Base-by-base conservation (phyloP, 768 basidiomycete species). In the Sutorius australiensis region DNA sequence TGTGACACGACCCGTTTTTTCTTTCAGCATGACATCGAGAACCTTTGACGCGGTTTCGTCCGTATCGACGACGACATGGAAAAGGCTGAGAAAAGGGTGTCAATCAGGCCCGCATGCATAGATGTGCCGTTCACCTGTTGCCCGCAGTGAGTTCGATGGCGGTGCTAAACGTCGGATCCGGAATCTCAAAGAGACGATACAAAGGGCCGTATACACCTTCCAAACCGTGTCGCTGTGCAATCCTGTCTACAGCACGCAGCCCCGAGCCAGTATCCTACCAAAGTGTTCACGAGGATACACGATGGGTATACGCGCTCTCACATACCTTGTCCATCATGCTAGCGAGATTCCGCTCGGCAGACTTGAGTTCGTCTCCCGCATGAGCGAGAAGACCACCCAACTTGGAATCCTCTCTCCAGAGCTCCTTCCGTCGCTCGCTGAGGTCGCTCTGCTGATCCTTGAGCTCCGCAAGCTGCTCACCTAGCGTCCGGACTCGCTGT, bases 61-160 rank as follows among this genome's bases (percentile, higher is more conserved):
- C n/a, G 80, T 89, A 67, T 99, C 95, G 54, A 98, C 95, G 1
- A 98, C 95, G 37, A 98, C 87, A 62, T 99, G 95, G 75, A 98
- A 99, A 27, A 99, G 73, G 64, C 95, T 68, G 4, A 28, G 0
- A 37, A 36, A 7, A 4, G 17, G 3, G 64, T 52, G 16, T 56
- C n/a, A 59, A 42, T 32, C 36, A 32, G 27, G 19, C 24, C 28
- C 47, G 47, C 7, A 14, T 38, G 31, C 24, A 37, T 10, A 27
- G 36, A 16, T 6, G 13, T 49, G n/a, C 9, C 21, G 0, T 59
- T 28, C 50, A 94, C 95, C 92, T 94, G 67, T 92, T 98, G 0
- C 95, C 95, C 0, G 94, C 97, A 0, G 95, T 98, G 33, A 94
- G 79, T 67, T 99, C 97, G 5, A 98, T 82, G 1, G 97, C 92